A percentile compares a stretch with the other conserved stretches of the same genome.
phyloP scores from a whole-genome alignment of 140 eudicot species.

The Anethum foeniculum region DNA sequence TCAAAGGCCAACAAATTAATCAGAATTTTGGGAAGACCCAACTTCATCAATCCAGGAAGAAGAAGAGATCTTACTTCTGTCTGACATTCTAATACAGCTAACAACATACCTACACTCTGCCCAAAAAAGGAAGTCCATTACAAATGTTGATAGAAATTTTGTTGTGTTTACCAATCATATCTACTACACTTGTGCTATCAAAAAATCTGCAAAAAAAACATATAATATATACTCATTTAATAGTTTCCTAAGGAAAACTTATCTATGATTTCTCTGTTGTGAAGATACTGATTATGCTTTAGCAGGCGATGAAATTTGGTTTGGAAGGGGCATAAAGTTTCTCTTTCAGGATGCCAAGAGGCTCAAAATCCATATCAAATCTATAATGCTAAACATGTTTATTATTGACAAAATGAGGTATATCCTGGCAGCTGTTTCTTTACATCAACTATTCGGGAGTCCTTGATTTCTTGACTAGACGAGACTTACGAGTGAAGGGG shows the following conservation, averaged over 20 bases:
- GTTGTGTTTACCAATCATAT: not conserved
- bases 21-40: conserved; percentile 63
- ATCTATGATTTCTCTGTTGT: not conserved
- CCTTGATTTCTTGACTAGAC: not conserved
- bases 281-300: not conserved
- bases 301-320: not conserved
- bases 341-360: not conserved
- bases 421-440: not conserved
- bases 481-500: not conserved
- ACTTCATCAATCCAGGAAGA: conserved; percentile 53
- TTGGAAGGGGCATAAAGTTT: not conserved
- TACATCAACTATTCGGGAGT: not conserved
- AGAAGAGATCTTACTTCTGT: conserved; percentile 47
- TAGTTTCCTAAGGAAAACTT: not conserved
- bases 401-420: not conserved
- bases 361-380: not conserved
- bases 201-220: not conserved
- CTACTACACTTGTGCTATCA: not conserved
- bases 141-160: conserved; percentile 4
- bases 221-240: not conserved
- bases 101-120: conserved; percentile 69
- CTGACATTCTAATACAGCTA: conserved; percentile 56
- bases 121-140: conserved; percentile 14
- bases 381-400: not conserved
- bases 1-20: conserved; percentile 61